Evolutionary conservation across 441 rosid species (phyloP).

Genomic region (Hura crepitans): DNA sequence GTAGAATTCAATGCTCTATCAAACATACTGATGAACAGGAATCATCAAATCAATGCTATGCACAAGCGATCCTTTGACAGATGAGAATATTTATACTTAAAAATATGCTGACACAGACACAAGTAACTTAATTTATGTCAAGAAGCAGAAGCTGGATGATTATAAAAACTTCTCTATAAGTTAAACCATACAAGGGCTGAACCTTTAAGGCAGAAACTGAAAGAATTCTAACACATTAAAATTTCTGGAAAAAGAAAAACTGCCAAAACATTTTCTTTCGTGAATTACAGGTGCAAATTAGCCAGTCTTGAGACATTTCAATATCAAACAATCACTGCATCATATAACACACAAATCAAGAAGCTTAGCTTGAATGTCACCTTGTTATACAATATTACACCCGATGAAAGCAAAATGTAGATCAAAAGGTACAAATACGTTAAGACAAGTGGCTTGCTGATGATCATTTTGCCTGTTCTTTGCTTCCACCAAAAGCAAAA

Average conservation of each 20-base stretch:
- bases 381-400: conserved; percentile 93
- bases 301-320: not conserved
- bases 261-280: not conserved
- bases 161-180: too few relatives aligned
- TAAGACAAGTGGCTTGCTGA: conserved; percentile 60
- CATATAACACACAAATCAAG: not conserved
- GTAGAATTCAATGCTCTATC: not conserved
- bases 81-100: not conserved
- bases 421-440: conserved; percentile 84
- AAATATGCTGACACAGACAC: not conserved
- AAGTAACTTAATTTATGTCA: not conserved
- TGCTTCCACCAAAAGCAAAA: conserved; percentile 16
- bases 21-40: not conserved
- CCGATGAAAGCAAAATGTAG: conserved; percentile 89
- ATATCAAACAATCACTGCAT: not conserved
- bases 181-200: not conserved
- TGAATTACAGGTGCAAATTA: not conserved
- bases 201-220: not conserved
- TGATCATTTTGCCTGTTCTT: conserved; percentile 46
- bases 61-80: not conserved
- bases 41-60: not conserved
- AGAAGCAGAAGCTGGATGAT: not conserved
- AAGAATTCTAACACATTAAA: not conserved
- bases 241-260: not conserved
- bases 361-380: conserved; percentile 27